These are phyloP conservation scores for Nakaseomyces nivariensis DNA, from an alignment of 1,139 yeast species.

Conservation along the genomic window DNA sequence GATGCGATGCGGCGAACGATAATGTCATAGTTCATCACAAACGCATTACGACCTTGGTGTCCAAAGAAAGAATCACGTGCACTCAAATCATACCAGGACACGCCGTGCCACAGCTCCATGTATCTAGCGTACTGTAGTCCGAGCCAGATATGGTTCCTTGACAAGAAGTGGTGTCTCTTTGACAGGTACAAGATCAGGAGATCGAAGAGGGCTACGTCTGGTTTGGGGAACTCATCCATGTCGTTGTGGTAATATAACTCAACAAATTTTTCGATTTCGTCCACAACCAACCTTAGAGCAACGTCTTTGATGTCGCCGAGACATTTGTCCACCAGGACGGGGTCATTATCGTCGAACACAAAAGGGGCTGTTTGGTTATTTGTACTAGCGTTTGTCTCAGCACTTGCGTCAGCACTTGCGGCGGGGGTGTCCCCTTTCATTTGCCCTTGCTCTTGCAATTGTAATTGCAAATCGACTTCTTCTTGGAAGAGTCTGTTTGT, in stretches of 20 bases:
- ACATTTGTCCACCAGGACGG: conserved; percentile 27
- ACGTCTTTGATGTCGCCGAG: conserved; percentile 28
- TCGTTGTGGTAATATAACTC: conserved; percentile 1
- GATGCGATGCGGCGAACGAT: conserved; percentile 38
- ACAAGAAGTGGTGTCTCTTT: conserved; percentile 38
- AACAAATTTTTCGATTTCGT: conserved; percentile 20
- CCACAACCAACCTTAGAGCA: conserved; percentile 30
- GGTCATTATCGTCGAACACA: conserved; percentile 39
- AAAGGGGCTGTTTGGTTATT: conserved; percentile 6
- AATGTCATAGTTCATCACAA: conserved; percentile 45
- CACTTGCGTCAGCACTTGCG: too few relatives aligned
- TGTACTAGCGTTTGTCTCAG: too few relatives aligned
- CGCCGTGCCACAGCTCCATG: conserved; percentile 72
- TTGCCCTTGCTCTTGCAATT: too few relatives aligned
- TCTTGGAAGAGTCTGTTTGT: conserved; percentile 57
- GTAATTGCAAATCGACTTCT: conserved; percentile 28
- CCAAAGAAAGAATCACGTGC: conserved; percentile 57
- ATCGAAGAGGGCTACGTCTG: conserved; percentile 44
- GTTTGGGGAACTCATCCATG: conserved; percentile 35
- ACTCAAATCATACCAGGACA: conserved; percentile 55
- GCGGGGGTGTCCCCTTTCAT: too few relatives aligned
- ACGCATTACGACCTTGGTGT: conserved; percentile 66
- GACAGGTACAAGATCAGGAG: conserved; percentile 40
- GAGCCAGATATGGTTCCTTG: conserved; percentile 41
- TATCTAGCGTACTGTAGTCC: conserved; percentile 46